Evolutionary conservation across 352 stramenopile genomes (phyloP).

Genomic region (Globisporangium solare): DNA sequence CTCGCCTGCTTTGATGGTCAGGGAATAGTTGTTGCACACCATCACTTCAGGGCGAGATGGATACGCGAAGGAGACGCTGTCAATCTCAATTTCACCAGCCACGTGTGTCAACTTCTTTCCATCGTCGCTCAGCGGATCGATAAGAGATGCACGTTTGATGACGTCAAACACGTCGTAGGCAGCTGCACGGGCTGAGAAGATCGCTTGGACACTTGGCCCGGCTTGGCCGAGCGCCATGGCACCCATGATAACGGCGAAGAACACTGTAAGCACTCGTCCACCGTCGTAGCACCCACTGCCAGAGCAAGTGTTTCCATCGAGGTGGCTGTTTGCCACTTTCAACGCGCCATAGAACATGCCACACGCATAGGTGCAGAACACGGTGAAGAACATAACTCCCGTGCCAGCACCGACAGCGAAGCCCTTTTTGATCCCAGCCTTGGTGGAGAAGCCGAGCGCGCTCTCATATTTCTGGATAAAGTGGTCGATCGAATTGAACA

Average conservation of each 20-base stretch:
- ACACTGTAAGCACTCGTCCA: constrained; percentile 37
- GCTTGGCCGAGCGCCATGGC: constrained; percentile 36
- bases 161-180: constrained; percentile 45
- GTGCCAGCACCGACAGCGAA: constrained; percentile 53
- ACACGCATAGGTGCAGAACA: constrained; percentile 68
- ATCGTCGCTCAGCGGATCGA: constrained; percentile 30
- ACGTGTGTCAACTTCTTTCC: constrained; percentile 26
- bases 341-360: constrained; percentile 80
- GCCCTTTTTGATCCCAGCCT: constrained; percentile 41
- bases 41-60: constrained; percentile 24
- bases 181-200: constrained; percentile 28
- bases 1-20: constrained; percentile 30
- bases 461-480: constrained; percentile 59
- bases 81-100: constrained; percentile 14
- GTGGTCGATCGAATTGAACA: constrained; percentile 64
- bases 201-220: constrained; percentile 33
- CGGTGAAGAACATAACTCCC: constrained; percentile 58
- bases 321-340: constrained; percentile 50
- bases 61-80: constrained; percentile 53
- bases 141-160: constrained; percentile 46
- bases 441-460: constrained; percentile 38
- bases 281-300: constrained; percentile 34
- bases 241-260: constrained; percentile 53
- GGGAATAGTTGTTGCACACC: constrained; percentile 30
- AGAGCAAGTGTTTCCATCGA: constrained; percentile 23